Conservation (phyloP, 106 monocot species). For the Agapanthus africanus region DNA sequence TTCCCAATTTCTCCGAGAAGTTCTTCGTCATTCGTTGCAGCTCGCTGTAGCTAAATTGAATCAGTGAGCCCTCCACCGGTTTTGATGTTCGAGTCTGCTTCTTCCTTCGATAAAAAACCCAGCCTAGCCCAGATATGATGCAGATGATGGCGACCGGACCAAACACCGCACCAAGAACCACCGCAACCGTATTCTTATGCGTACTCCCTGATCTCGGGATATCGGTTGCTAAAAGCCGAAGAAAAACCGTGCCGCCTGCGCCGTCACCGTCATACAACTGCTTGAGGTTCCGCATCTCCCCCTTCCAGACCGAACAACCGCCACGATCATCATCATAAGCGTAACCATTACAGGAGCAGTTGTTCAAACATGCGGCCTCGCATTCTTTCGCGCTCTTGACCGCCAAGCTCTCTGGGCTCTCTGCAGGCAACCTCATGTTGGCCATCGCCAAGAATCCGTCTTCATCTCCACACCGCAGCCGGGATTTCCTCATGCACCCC, state of each 20-base stretch:
- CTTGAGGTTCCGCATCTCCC: constrained; percentile 16
- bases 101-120: constrained; percentile 4
- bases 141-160: not conserved
- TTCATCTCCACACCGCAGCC: constrained; percentile 11
- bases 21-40: constrained; percentile 27
- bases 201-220: constrained; percentile 8
- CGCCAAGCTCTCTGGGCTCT: constrained; percentile 5
- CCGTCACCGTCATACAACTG: constrained; percentile 11
- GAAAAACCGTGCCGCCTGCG: constrained; percentile 15
- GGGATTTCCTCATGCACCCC: constrained; percentile 26
- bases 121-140: not conserved
- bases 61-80: constrained; percentile 13
- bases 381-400: constrained; percentile 10
- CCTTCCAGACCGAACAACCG: constrained; percentile 29
- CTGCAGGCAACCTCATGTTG: constrained; percentile 21
- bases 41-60: constrained; percentile 13
- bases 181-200: not conserved
- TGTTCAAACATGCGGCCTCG: constrained; percentile 15
- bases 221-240: constrained; percentile 31
- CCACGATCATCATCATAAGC: constrained; percentile 7
- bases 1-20: constrained; percentile 28
- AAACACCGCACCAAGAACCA: constrained; percentile 9
- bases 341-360: constrained; percentile 38
- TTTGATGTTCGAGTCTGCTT: not conserved
- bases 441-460: constrained; percentile 23